phyloP scores from a whole-genome alignment of 495 filamentous ascomycete genomes.

The Thozetella sp. region DNA sequence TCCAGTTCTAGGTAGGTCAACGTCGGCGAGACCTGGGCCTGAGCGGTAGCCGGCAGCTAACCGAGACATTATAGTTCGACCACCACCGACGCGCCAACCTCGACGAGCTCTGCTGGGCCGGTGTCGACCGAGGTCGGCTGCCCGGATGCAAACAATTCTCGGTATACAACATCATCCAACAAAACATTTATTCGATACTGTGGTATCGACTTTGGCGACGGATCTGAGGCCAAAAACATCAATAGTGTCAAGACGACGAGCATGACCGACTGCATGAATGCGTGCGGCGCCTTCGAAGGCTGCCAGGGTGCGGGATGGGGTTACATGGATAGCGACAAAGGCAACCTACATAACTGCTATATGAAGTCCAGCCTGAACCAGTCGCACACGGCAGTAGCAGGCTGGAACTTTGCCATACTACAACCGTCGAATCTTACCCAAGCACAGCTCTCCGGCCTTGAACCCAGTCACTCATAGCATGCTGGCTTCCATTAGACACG shows the following conservation, averaged over 20 bases:
- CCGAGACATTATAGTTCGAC: not conserved
- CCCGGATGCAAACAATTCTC: slow-evolving; percentile 7
- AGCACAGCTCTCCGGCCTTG: not conserved
- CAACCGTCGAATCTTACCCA: not conserved
- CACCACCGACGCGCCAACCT: not conserved
- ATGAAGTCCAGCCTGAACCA: slow-evolving; percentile 18
- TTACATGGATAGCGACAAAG: not conserved
- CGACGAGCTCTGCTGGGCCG: not conserved
- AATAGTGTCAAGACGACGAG: slow-evolving; percentile 5
- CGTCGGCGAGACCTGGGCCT: not conserved
- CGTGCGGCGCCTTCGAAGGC: slow-evolving; percentile 6
- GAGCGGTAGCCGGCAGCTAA: not conserved
- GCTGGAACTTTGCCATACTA: slow-evolving; percentile 19
- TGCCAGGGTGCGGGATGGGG: slow-evolving; percentile 24
- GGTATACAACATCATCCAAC: slow-evolving; percentile 8
- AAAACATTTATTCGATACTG: slow-evolving; percentile 17
- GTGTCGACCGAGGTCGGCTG: slow-evolving; percentile 4
- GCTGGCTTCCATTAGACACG: not conserved
- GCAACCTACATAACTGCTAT: slow-evolving; percentile 12
- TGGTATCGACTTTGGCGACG: slow-evolving; percentile 19
- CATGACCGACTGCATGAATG: slow-evolving; percentile 18
- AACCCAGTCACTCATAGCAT: not conserved
- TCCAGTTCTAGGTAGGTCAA: not conserved
- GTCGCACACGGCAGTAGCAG: slow-evolving; percentile 10
- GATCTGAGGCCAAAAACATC: slow-evolving; percentile 12